Conservation (phyloP, 2,329 filamentous ascomycete species). For the Arthrobotrys megalospora region DNA sequence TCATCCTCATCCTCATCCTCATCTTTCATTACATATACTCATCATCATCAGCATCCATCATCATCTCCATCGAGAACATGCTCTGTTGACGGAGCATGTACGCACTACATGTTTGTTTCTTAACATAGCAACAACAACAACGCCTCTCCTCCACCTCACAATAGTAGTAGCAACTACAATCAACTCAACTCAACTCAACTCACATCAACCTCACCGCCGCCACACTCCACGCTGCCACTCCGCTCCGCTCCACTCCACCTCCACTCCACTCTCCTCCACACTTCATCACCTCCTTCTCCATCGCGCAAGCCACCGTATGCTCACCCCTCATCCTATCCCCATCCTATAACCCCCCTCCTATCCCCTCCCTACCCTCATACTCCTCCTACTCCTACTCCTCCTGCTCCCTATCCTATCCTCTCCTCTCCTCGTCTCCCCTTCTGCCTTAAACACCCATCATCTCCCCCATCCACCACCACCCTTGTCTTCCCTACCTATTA, state of each 20-base stretch:
- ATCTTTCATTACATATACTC: not conserved
- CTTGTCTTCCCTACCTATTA: conserved; percentile 30
- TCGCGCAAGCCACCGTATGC: conserved; percentile 24
- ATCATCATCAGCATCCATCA: not conserved
- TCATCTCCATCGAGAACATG: not conserved
- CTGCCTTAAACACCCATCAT: not conserved
- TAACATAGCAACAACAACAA: not conserved
- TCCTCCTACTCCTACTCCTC: conserved; percentile 1
- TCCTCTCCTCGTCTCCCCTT: not conserved
- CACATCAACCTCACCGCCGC: conserved; percentile 15
- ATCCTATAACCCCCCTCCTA: not conserved
- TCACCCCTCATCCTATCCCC: conserved; percentile 6
- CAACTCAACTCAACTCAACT: not conserved
- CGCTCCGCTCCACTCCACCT: conserved; percentile 4
- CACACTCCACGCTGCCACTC: conserved; percentile 11
- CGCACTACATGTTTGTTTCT: not conserved
- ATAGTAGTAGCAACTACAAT: no score
- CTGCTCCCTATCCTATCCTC: not conserved
- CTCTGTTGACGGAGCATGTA: conserved; percentile 3
- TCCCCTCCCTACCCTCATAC: conserved; percentile 4
- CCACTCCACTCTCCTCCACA: conserved; percentile 11
- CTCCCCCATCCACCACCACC: not conserved
- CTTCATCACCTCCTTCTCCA: conserved; percentile 38
- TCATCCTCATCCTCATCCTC: conserved; percentile 1
- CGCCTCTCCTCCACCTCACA: not conserved